Conservation (phyloP, 2,329 filamentous ascomycete species). For the Venturia effusa region DNA sequence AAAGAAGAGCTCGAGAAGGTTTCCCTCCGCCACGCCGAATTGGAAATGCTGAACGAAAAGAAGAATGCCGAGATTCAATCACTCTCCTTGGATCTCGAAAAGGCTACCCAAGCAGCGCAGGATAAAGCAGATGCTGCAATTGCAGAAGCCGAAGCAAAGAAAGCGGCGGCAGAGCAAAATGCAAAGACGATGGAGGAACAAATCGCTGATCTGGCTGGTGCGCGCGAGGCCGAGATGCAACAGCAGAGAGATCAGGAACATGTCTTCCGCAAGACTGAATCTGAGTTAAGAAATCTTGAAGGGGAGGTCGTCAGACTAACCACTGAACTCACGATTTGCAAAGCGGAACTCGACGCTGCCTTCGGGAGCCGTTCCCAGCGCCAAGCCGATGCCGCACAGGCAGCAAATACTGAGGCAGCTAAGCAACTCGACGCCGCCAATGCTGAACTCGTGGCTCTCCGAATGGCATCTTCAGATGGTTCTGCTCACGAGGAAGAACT, state of each 20-base stretch:
- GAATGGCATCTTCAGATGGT: slow-evolving; percentile 25
- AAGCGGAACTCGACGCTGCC: slow-evolving; percentile 85
- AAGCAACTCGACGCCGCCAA: slow-evolving; percentile 43
- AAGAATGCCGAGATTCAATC: slow-evolving; percentile 15
- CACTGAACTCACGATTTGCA: slow-evolving; percentile 78
- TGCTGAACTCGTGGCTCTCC: slow-evolving; percentile 32
- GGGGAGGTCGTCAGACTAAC: slow-evolving; percentile 54
- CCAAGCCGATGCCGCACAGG: slow-evolving; percentile 50
- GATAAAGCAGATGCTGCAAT: slow-evolving; percentile 25
- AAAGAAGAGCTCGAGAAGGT: slow-evolving; percentile 10
- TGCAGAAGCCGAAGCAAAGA: slow-evolving; percentile 26
- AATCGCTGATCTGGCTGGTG: slow-evolving; percentile 14
- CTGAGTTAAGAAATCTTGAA: slow-evolving; percentile 37
- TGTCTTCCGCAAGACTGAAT: slow-evolving; percentile 1
- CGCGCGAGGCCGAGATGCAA: neutral
- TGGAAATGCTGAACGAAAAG: slow-evolving; percentile 15
- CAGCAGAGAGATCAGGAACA: neutral
- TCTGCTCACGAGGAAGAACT: slow-evolving; percentile 35
- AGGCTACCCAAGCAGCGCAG: slow-evolving; percentile 23
- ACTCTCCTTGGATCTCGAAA: slow-evolving; percentile 23
- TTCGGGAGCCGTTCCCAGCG: slow-evolving; percentile 68
- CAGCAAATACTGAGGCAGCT: slow-evolving; percentile 43
- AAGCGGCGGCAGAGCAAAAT: slow-evolving; percentile 20
- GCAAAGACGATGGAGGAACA: slow-evolving; percentile 4
- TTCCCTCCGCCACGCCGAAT: slow-evolving; percentile 19